A percentile compares a stretch with the other conserved stretches of the same genome.
Conservation (phyloP, 176 grass and related monocot species). For the Zoysia pacifica region DNA sequence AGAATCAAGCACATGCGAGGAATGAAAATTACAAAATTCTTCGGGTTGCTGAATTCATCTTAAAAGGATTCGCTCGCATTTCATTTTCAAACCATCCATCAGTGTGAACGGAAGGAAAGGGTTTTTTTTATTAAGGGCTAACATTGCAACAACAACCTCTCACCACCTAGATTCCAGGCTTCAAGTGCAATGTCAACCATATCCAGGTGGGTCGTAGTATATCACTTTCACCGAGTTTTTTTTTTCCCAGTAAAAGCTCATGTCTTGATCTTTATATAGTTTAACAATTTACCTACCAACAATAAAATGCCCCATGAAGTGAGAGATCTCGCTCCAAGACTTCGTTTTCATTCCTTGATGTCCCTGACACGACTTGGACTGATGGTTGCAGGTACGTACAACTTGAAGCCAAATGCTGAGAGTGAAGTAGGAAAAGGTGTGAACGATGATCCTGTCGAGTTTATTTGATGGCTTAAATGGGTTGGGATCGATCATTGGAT, state of each 20-base stretch:
- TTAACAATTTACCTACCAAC: too few relatives aligned
- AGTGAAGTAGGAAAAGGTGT: slow-evolving; percentile 44
- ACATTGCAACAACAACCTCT: background rate
- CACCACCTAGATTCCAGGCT: background rate
- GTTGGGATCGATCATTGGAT: background rate
- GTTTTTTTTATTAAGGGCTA: background rate
- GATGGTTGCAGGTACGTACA: background rate
- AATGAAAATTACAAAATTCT: background rate
- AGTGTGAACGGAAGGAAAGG: background rate
- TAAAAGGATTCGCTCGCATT: background rate
- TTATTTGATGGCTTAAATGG: slow-evolving; percentile 25
- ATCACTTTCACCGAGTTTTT: background rate
- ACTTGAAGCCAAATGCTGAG: background rate
- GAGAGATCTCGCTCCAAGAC: background rate
- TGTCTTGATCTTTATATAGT: too few relatives aligned
- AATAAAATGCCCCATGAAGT: too few relatives aligned
- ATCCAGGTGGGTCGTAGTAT: background rate
- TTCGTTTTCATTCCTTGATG: background rate
- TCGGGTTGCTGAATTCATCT: background rate
- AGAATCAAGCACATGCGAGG: too few relatives aligned
- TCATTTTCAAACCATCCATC: background rate
- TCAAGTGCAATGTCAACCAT: background rate
- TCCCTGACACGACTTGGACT: background rate
- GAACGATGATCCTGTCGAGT: slow-evolving; percentile 35
- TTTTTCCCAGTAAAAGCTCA: too few relatives aligned